Conservation (phyloP, 2,329 filamentous ascomycete genomes). For the Trichoderma koningii region DNA sequence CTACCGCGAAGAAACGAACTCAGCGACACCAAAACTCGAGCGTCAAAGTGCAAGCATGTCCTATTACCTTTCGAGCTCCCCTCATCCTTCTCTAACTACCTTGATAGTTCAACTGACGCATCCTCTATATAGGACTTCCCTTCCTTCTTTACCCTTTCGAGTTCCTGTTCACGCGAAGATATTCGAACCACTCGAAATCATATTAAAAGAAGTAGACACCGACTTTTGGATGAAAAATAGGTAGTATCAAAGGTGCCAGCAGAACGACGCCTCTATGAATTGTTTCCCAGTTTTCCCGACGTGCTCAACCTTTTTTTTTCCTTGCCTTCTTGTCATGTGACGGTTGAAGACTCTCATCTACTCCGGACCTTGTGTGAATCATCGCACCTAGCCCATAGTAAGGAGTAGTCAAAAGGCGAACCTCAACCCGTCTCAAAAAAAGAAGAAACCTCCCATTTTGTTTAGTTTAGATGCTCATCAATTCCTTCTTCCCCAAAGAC, state of each 20-base stretch:
- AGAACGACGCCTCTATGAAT: conserved; percentile 20
- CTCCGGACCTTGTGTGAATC: background rate
- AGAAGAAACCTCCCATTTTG: background rate
- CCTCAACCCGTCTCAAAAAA: background rate
- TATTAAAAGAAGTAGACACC: too few species aligned
- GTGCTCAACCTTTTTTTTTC: background rate
- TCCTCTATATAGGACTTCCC: too few species aligned
- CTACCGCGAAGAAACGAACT: too few species aligned
- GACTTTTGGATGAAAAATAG: too few species aligned
- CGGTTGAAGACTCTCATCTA: background rate
- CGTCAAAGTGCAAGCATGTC: too few species aligned
- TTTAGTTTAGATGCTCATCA: background rate
- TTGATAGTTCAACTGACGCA: too few species aligned
- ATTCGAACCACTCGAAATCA: too few species aligned
- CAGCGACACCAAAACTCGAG: too few species aligned
- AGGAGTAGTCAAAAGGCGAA: background rate
- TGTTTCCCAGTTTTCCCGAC: background rate
- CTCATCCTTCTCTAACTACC: too few species aligned
- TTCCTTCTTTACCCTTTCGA: too few species aligned
- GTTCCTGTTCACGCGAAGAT: too few species aligned
- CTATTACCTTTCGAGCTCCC: too few species aligned
- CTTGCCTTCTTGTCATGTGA: background rate
- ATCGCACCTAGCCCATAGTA: background rate
- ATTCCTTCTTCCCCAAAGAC: conserved; percentile 3
- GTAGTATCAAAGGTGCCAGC: conserved; percentile 15